A percentile compares a stretch with the other conserved stretches of the same genome.
These are phyloP conservation scores for Discostella stelligeroides DNA, from an alignment of 108 stramenopile genomes.

Conservation along the genomic window DNA sequence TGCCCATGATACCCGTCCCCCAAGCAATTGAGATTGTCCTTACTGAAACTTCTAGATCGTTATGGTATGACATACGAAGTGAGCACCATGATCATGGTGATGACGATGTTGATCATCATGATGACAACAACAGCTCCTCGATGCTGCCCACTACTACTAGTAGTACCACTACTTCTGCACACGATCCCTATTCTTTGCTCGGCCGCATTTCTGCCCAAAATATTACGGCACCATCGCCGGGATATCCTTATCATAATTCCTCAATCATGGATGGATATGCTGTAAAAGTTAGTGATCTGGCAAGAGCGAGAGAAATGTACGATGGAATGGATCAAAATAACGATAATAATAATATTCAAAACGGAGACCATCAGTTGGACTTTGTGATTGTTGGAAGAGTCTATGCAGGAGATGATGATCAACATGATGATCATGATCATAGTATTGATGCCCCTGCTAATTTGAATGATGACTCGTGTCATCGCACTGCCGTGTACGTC, in stretches of 20 bases:
- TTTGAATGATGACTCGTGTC: neutral
- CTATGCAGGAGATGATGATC: slow-evolving; percentile 59
- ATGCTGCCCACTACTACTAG: neutral
- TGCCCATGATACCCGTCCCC: slow-evolving; percentile 82
- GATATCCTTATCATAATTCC: slow-evolving; percentile 81
- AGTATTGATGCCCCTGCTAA: too few species aligned
- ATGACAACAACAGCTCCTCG: slow-evolving; percentile 1
- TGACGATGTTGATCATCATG: neutral
- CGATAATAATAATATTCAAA: neutral
- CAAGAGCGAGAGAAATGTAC: slow-evolving; percentile 24
- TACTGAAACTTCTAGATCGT: slow-evolving; percentile 56
- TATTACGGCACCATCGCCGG: slow-evolving; percentile 58
- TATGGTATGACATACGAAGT: slow-evolving; percentile 3
- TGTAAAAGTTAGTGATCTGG: slow-evolving; percentile 43
- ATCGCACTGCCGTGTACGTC: slow-evolving; percentile 69
- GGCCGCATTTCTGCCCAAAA: slow-evolving; percentile 55
- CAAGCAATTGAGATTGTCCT: slow-evolving; percentile 76
- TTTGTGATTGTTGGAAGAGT: slow-evolving; percentile 63
- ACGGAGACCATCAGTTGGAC: slow-evolving; percentile 23
- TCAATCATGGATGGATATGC: slow-evolving; percentile 91
- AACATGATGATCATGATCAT: too few species aligned
- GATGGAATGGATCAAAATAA: slow-evolving; percentile 3
- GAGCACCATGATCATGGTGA: neutral
- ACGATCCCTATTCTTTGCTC: slow-evolving; percentile 34
- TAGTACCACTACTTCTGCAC: too few species aligned